Conservation (phyloP, 441 rosid species). For the Arabidopsis hybrid region DNA sequence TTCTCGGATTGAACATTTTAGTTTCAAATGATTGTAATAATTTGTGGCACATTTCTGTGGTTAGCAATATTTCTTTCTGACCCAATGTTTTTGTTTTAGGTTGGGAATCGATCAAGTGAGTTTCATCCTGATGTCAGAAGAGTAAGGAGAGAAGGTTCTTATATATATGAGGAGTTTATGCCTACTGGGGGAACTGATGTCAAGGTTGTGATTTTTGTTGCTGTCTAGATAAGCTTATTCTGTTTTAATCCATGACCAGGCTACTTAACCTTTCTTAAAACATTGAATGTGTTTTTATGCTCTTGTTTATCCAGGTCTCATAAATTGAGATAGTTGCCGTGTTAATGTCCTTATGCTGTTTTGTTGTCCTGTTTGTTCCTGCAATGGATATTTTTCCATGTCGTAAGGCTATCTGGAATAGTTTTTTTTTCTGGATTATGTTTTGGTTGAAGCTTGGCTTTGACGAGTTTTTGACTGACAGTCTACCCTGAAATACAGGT, state of each 20-base stretch:
- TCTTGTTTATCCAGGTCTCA: conserved; percentile 30
- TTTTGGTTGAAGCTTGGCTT: conserved; percentile 20
- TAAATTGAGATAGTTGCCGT: conserved; percentile 1
- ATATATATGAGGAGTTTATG: conserved; percentile 99
- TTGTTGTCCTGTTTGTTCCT: conserved; percentile 8
- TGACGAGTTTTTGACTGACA: conserved; percentile 28
- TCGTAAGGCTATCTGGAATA: background rate
- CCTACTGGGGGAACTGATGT: conserved; percentile 99
- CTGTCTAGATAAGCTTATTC: conserved; percentile 4
- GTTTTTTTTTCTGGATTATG: background rate
- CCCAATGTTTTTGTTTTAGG: conserved; percentile 50
- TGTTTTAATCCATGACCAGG: background rate
- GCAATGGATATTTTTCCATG: background rate
- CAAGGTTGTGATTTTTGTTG: conserved; percentile 65
- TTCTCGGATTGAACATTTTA: conserved; percentile 3
- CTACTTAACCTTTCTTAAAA: conserved; percentile 10
- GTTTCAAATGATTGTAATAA: background rate
- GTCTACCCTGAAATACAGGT: conserved; percentile 64
- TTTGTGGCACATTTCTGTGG: conserved; percentile 19
- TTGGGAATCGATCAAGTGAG: conserved; percentile 98
- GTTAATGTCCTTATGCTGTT: conserved; percentile 12
- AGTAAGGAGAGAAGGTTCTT: conserved; percentile 98
- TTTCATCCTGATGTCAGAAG: conserved; percentile 98
- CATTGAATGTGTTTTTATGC: conserved; percentile 20
- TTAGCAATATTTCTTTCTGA: conserved; percentile 14